phyloP scores from a whole-genome alignment of 441 rosid species.

The Erodium texanum region DNA sequence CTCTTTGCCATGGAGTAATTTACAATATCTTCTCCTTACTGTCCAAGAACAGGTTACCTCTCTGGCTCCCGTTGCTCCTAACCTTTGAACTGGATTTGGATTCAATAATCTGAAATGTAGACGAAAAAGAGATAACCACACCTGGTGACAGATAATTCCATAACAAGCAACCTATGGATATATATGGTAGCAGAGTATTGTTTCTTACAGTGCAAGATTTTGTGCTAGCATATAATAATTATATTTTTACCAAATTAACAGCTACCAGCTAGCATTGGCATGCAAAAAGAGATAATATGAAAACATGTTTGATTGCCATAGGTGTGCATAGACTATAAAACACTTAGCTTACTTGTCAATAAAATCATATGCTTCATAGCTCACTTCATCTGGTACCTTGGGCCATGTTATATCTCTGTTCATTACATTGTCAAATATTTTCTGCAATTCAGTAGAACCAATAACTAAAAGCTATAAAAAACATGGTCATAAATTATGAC shows the following conservation, averaged over 20 bases:
- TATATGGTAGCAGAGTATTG: neutral
- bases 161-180: neutral
- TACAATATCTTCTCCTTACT: conserved; percentile 10
- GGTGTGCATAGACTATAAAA: neutral
- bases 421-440: conserved; percentile 88
- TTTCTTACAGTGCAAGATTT: neutral
- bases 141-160: neutral
- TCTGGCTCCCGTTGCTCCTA: conserved; percentile 88
- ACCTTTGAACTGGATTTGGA: conserved; percentile 78
- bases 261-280: neutral
- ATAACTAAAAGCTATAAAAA: neutral
- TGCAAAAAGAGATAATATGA: neutral
- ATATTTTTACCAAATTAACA: neutral
- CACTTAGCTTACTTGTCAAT: conserved; percentile 80
- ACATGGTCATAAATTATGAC: neutral
- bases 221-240: neutral
- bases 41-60: conserved; percentile 45
- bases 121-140: conserved; percentile 3
- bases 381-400: conserved; percentile 68
- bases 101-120: conserved; percentile 55
- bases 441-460: conserved; percentile 38
- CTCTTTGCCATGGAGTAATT: conserved; percentile 8
- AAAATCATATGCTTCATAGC: conserved; percentile 67
- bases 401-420: conserved; percentile 98
- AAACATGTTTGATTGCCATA: neutral